Evolutionary conservation across 2,329 filamentous ascomycete genomes (phyloP).

Genomic region (Hypoxylon rubiginosum): DNA sequence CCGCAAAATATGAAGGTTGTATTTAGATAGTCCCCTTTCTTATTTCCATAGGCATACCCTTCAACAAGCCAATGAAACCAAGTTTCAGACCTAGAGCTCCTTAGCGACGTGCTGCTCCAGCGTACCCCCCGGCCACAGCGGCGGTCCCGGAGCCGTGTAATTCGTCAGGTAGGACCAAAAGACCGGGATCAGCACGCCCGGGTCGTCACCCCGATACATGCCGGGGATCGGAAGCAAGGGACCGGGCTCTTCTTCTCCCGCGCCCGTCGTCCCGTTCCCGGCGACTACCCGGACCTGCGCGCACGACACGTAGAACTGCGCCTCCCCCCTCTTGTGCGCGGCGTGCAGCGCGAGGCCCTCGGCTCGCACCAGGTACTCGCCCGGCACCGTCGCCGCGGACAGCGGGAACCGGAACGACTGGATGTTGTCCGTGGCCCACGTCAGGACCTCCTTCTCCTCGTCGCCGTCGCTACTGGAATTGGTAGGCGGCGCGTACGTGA

Average conservation of each 20-base stretch:
- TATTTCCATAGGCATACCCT: too few species aligned
- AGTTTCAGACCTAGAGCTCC: neutral
- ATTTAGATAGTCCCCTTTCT: too few species aligned
- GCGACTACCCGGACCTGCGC: constrained; percentile 37
- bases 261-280: neutral
- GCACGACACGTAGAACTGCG: constrained; percentile 45
- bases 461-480: neutral
- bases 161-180: constrained; percentile 43
- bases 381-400: constrained; percentile 34
- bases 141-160: constrained; percentile 41
- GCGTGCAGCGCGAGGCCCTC: constrained; percentile 45
- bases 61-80: too few species aligned
- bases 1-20: too few species aligned
- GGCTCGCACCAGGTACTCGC: constrained; percentile 44
- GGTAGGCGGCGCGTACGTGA: constrained; percentile 15
- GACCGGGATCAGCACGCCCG: constrained; percentile 42
- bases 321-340: constrained; percentile 41
- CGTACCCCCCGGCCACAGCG: constrained; percentile 39
- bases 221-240: constrained; percentile 41
- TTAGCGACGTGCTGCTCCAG: constrained; percentile 34
- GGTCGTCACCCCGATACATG: constrained; percentile 37
- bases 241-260: constrained; percentile 10
- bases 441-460: constrained; percentile 18
- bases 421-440: constrained; percentile 42
- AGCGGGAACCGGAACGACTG: constrained; percentile 39